Conservation (phyloP, 495 filamentous ascomycete genomes). For the Monascus purpureus region DNA sequence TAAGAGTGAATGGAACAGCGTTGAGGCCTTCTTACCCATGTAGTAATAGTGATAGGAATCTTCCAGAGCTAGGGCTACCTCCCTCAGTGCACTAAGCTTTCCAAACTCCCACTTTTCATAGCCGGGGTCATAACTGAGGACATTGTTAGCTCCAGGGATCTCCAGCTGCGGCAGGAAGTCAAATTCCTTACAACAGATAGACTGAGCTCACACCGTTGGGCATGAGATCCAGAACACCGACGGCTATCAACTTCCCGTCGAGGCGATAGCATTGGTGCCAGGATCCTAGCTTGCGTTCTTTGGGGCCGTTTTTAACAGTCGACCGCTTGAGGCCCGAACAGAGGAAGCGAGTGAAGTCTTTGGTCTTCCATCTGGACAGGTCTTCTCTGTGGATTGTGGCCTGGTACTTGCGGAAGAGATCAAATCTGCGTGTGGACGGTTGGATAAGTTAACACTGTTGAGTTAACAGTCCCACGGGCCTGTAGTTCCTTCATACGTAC, state of each 20-base stretch:
- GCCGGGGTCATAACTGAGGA: slow-evolving; percentile 56
- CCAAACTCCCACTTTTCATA: slow-evolving; percentile 70
- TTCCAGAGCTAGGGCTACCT: slow-evolving; percentile 68
- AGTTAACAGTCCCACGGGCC: neutral
- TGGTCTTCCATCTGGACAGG: slow-evolving; percentile 46
- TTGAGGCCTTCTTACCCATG: slow-evolving; percentile 45
- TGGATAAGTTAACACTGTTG: slow-evolving; percentile 1
- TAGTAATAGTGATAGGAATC: slow-evolving; percentile 61
- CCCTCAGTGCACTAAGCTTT: slow-evolving; percentile 75
- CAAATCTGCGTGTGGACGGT: slow-evolving; percentile 25
- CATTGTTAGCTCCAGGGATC: slow-evolving; percentile 5
- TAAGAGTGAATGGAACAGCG: too few relatives aligned
- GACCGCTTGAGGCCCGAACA: slow-evolving; percentile 64
- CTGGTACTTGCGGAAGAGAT: slow-evolving; percentile 79
- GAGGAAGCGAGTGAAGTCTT: slow-evolving; percentile 70
- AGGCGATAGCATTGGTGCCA: slow-evolving; percentile 92
- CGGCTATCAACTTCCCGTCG: slow-evolving; percentile 75
- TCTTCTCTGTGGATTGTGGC: slow-evolving; percentile 63
- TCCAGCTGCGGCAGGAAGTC: neutral
- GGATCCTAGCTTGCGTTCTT: slow-evolving; percentile 58
- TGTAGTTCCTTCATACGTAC: slow-evolving; percentile 23
- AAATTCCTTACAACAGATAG: slow-evolving; percentile 57
- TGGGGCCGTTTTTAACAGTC: slow-evolving; percentile 26
- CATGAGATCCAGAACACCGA: slow-evolving; percentile 79
- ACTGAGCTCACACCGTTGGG: slow-evolving; percentile 83